Conservation (phyloP, 495 filamentous ascomycete genomes). For the Cenococcum geophilum region DNA sequence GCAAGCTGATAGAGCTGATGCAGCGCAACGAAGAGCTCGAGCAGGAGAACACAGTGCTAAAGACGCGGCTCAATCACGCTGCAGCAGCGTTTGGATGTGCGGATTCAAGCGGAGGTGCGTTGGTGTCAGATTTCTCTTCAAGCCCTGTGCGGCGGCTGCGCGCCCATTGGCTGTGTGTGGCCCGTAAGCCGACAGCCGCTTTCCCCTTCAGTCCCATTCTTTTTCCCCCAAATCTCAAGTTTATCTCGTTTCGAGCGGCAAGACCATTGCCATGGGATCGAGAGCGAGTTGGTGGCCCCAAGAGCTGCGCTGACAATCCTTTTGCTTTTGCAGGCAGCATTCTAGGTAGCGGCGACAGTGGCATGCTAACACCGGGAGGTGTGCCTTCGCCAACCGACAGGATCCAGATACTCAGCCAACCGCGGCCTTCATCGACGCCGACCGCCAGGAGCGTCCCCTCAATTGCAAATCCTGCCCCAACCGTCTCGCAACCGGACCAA, state of each 20-base stretch:
- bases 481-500: slow-evolving; percentile 14
- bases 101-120: slow-evolving; percentile 26
- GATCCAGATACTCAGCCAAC: slow-evolving; percentile 27
- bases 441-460: too few species aligned
- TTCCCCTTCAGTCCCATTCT: not conserved
- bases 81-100: slow-evolving; percentile 24
- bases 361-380: not conserved
- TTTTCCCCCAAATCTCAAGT: not conserved
- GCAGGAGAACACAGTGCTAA: slow-evolving; percentile 43
- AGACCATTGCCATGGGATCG: too few species aligned
- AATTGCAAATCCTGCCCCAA: too few species aligned
- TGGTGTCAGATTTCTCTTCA: slow-evolving; percentile 4
- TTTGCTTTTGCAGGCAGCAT: not conserved
- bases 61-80: slow-evolving; percentile 33
- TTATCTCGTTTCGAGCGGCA: too few species aligned
- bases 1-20: slow-evolving; percentile 43
- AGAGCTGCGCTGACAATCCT: not conserved
- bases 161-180: not conserved
- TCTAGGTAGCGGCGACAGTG: not conserved
- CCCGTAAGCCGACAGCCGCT: slow-evolving; percentile 3
- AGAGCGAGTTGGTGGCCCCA: too few species aligned
- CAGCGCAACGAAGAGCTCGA: slow-evolving; percentile 52
- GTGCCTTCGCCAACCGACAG: slow-evolving; percentile 27
- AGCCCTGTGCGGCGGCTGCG: slow-evolving; percentile 9
- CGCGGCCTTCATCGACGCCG: slow-evolving; percentile 24